Evolutionary conservation across 2,329 filamentous ascomycete genomes (phyloP).

Genomic region (Venturia oleaginea): DNA sequence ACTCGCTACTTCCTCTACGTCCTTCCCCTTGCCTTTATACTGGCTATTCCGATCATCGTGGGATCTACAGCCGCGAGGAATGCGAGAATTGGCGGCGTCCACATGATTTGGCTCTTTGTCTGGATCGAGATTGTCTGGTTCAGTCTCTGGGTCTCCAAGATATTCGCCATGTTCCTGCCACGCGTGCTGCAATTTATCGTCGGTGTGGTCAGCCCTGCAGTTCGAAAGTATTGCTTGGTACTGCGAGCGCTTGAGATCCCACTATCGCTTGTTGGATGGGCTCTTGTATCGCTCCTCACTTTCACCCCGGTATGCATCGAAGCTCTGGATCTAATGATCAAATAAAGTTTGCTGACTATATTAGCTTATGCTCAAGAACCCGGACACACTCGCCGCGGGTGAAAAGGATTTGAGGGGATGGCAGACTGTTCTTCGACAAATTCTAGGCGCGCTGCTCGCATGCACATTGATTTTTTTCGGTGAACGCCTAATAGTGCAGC

Average conservation of each 20-base stretch:
- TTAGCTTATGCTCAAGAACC: slow-evolving; percentile 26
- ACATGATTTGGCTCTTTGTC: slow-evolving; percentile 52
- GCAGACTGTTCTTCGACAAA: slow-evolving; percentile 49
- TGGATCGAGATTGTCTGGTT: slow-evolving; percentile 59
- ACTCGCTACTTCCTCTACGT: slow-evolving; percentile 57
- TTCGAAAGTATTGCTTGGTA: slow-evolving; percentile 54
- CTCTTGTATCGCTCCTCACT: slow-evolving; percentile 49
- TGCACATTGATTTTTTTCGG: slow-evolving; percentile 61
- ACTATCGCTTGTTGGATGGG: slow-evolving; percentile 52
- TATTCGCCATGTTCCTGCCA: slow-evolving; percentile 50
- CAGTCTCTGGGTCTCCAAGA: slow-evolving; percentile 53
- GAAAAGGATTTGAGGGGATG: slow-evolving; percentile 33
- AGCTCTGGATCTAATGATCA: neutral
- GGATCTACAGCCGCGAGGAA: slow-evolving; percentile 42
- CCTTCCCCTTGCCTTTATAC: slow-evolving; percentile 45
- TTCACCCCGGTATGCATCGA: slow-evolving; percentile 42
- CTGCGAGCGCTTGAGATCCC: slow-evolving; percentile 51
- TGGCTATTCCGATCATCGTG: slow-evolving; percentile 55
- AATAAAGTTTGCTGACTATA: neutral
- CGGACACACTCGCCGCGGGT: slow-evolving; percentile 20
- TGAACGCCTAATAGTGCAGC: slow-evolving; percentile 72
- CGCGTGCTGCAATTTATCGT: slow-evolving; percentile 51
- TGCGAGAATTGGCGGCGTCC: slow-evolving; percentile 46
- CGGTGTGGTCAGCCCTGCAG: slow-evolving; percentile 55
- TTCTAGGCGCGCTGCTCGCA: slow-evolving; percentile 59